Conservation (phyloP, 495 filamentous ascomycete species). For the Choiromyces venosus region DNA sequence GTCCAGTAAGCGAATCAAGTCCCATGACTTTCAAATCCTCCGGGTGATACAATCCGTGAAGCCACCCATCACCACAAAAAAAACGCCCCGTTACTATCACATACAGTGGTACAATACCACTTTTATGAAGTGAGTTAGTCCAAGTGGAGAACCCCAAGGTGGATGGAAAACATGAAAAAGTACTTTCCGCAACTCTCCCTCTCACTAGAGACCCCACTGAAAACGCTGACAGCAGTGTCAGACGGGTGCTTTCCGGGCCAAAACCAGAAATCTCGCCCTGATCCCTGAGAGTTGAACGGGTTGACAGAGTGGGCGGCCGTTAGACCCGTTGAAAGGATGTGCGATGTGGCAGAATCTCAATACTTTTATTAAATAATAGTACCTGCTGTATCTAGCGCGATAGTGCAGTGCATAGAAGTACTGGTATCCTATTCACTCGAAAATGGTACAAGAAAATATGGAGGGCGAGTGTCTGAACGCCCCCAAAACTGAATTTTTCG, state of each 20-base stretch:
- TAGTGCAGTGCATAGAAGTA: too few species aligned
- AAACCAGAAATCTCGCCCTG: neutral
- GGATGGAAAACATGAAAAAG: too few species aligned
- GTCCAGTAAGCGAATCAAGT: neutral
- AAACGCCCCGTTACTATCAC: neutral
- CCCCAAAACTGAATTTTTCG: too few species aligned
- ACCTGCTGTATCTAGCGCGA: too few species aligned
- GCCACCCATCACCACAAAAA: neutral
- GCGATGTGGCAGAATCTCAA: neutral
- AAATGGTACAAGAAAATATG: too few species aligned
- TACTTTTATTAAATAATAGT: neutral
- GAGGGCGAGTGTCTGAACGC: too few species aligned
- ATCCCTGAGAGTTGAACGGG: neutral
- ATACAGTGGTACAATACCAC: neutral
- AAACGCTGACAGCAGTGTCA: neutral
- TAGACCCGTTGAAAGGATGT: neutral
- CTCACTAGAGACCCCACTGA: neutral
- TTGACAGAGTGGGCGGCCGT: neutral
- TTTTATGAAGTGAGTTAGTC: too few species aligned
- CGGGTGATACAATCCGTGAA: neutral
- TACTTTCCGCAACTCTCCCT: too few species aligned
- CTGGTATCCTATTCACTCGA: too few species aligned
- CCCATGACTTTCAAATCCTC: neutral
- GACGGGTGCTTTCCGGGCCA: neutral
- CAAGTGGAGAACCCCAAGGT: too few species aligned